Percentiles rank a stretch among this genome's conserved stretches.
Evolutionary conservation across 768 basidiomycete species (phyloP).

Genomic region (Boletus rufocinnamomeus): DNA sequence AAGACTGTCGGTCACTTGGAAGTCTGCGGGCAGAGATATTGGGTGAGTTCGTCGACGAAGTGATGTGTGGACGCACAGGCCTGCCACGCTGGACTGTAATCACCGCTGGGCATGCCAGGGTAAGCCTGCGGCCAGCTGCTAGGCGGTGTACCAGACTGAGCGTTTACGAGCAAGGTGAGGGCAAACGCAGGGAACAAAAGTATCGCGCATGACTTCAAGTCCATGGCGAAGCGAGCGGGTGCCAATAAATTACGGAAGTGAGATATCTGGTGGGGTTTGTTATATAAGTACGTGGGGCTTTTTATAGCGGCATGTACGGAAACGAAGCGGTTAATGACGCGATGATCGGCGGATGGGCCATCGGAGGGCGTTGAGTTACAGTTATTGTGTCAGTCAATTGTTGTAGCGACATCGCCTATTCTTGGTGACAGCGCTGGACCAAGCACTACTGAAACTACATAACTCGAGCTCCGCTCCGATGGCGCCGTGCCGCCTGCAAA

Average conservation of each 20-base stretch:
- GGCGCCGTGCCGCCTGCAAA: too few species aligned
- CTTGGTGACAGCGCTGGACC: too few species aligned
- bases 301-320: conserved; percentile 12
- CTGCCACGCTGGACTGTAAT: conserved; percentile 62
- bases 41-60: not conserved
- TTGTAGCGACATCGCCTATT: too few species aligned
- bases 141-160: conserved; percentile 31
- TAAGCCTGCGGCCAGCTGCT: conserved; percentile 44
- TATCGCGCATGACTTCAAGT: conserved; percentile 13
- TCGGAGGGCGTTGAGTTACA: too few species aligned
- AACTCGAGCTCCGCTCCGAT: too few species aligned
- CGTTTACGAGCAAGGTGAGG: conserved; percentile 15
- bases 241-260: conserved; percentile 7
- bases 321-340: too few species aligned
- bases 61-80: conserved; percentile 44
- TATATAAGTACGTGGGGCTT: not conserved
- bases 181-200: conserved; percentile 6
- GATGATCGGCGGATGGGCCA: too few species aligned
- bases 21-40: conserved; percentile 44
- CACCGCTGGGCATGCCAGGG: conserved; percentile 44
- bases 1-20: conserved; percentile 53
- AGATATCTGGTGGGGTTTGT: not conserved
- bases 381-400: too few species aligned
- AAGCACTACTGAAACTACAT: too few species aligned
- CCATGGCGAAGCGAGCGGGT: conserved; percentile 22